Conservation (phyloP, 2,329 filamentous ascomycete species). For the Fusarium sp. region DNA sequence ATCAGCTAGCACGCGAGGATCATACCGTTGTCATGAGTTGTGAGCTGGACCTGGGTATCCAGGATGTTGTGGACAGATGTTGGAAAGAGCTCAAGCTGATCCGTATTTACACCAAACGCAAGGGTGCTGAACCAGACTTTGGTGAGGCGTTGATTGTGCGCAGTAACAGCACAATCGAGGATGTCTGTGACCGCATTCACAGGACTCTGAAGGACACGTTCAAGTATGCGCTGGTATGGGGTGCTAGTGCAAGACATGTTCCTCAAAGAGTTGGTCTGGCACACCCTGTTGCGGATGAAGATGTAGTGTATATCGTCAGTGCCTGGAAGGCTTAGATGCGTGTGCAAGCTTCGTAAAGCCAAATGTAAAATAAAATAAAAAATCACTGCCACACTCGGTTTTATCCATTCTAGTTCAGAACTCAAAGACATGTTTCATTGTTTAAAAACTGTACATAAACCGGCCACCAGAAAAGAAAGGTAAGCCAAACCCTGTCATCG, state of each 20-base stretch:
- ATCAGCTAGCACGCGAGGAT: constrained; percentile 90
- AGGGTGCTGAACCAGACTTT: constrained; percentile 91
- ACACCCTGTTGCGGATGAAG: constrained; percentile 78
- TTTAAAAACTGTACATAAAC: constrained; percentile 34
- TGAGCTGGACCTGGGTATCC: constrained; percentile 91
- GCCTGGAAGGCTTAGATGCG: constrained; percentile 65
- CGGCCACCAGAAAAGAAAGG: constrained; percentile 29
- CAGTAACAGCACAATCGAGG: constrained; percentile 87
- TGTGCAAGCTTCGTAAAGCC: background rate
- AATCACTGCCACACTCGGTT: background rate
- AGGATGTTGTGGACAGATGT: constrained; percentile 92
- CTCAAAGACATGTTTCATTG: constrained; percentile 25
- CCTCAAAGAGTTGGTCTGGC: constrained; percentile 90
- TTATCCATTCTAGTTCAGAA: background rate
- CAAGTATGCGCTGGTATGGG: constrained; percentile 99
- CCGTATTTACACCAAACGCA: constrained; percentile 95
- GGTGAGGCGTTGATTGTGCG: constrained; percentile 92
- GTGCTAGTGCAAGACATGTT: constrained; percentile 91
- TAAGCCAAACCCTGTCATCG: constrained; percentile 37
- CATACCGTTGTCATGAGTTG: constrained; percentile 98
- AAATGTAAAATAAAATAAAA: constrained; percentile 4
- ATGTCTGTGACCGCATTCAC: constrained; percentile 96
- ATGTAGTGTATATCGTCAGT: constrained; percentile 74
- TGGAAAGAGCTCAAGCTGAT: constrained; percentile 94
- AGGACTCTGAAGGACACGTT: constrained; percentile 96